Base-by-base conservation (phyloP, 148 eudicot species). In the Silene latifolia region DNA sequence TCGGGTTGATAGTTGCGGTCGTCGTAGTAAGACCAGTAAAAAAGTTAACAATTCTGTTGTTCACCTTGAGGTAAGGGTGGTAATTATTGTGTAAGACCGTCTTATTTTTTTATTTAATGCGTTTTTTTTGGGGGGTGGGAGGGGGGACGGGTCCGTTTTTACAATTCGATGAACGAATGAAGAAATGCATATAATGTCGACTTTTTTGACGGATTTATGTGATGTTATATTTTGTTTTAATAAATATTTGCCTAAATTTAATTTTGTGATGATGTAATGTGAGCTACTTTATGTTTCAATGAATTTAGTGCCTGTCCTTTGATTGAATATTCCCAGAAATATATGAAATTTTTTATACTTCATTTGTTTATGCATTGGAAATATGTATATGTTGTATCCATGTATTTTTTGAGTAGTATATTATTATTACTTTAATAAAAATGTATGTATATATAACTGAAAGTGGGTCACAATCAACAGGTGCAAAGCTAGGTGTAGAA, bases 11-110 rank as follows among this genome's bases (percentile, higher is more conserved):
- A 84, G 89, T 48, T 79, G 81, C 7, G 78, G 84, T 0, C 61
- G 58, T 8, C 60, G 60, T 18, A 29, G 83, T 18, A 62, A 85
- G 11, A 76, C 79, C 46, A 72, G 46, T 61, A 80, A 74, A 14
- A 87, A 80, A 23, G 73, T 32, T 21, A 63, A 32, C 61, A n/a
- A 74, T 72, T 53, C 81, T 86, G 81, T 87, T 70, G 91, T 92
- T 53, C 90, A 92, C 82, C 87, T 93, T 48, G 88, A 93, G 96
- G 98, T 93, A 79, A 24, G 4, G 4, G 18, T 51, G 9, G 44
- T 39, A 39, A 7, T 39, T 39, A 39, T 39, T 39, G 44, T 39
- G 44, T 39, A 7, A 39, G 9, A 39, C 44, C 4, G 44, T 39
- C 44, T 39, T 39, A 39, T 39, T 32, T 6, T 39, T 39, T 39